Base-by-base conservation (phyloP, 225 moss, liverwort and hornwort genomes). In the Anthoceros angustus region DNA sequence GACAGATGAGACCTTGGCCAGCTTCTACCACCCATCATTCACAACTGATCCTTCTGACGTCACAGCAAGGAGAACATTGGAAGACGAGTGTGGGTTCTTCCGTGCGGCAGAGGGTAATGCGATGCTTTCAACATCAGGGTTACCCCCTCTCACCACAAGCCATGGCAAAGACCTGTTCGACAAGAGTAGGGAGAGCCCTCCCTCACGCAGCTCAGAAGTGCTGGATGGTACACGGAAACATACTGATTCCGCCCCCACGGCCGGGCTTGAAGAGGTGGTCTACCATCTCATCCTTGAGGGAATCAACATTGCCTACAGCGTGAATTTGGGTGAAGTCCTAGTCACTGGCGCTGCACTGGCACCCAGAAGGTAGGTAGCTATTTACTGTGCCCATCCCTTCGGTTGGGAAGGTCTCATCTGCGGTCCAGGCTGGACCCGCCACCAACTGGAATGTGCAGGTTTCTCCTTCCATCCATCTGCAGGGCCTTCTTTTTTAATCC, bases 251-350 rank as follows among this genome's bases (percentile, higher is more conserved):
- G 45, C 45, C 32, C 32, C 4, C 16, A 5, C 11, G 5, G 45
- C 45, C 16, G 45, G 2, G 45, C 45, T 2, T 55, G 55, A 9
- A 55, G 55, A 55, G 55, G 55, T 55, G 55, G 23, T 20, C 1
- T 55, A 55, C n/a, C 23, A 55, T 55, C 55, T 55, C n/a, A 20
- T 55, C 18, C 55, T 55, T 23, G 55, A 55, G 55, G 55, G 55
- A 1, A 55, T 55, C 55, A 55, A 12, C n/a, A 20, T 55, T 55
- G 55, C 55, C 6, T 55, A 55, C 55, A 55, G n/a, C 6, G 55
- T 55, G n/a, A 55, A 55, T 12, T 23, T 18, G 8, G 55, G 55
- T 18, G n/a, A 55, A 15, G 55, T 55, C 14, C 4, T 55, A 15
- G 55, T 55, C 23, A 55, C 10, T 18, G 55, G 55, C 23, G 55